phyloP scores from a whole-genome alignment of 305 asterid genomes.

The Fraxinus paxiana region DNA sequence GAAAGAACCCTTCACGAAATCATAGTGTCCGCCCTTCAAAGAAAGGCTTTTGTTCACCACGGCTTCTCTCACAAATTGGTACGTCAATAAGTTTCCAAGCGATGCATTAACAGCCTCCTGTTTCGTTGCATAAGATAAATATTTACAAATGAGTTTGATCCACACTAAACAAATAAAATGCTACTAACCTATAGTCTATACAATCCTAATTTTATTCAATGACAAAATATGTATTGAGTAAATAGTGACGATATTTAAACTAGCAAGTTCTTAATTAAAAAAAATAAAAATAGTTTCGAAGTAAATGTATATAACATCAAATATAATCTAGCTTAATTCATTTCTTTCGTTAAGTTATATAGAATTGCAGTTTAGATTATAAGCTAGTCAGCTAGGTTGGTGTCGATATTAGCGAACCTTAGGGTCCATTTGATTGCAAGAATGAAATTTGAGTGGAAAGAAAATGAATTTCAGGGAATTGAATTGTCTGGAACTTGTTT shows the following conservation, averaged over 20 bases:
- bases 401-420: not conserved
- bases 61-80: conserved; percentile 77
- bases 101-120: conserved; percentile 89
- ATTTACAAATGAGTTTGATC: not conserved
- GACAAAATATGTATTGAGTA: not conserved
- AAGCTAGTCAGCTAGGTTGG: not conserved
- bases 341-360: not conserved
- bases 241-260: not conserved
- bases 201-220: not conserved
- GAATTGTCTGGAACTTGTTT: too few relatives aligned
- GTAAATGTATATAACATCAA: not conserved
- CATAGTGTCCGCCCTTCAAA: conserved; percentile 76
- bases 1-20: conserved; percentile 67
- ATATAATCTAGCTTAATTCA: not conserved
- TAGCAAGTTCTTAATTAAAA: not conserved
- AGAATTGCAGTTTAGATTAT: not conserved
- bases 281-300: too few relatives aligned
- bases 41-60: conserved; percentile 49
- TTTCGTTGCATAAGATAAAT: not conserved
- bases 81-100: conserved; percentile 57
- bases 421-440: too few relatives aligned
- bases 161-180: not conserved
- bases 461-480: too few relatives aligned
- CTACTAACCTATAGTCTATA: not conserved
- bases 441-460: too few relatives aligned